Evolutionary conservation across 1,284 basidiomycete genomes (phyloP).

Genomic region (Ustilago tritici): DNA sequence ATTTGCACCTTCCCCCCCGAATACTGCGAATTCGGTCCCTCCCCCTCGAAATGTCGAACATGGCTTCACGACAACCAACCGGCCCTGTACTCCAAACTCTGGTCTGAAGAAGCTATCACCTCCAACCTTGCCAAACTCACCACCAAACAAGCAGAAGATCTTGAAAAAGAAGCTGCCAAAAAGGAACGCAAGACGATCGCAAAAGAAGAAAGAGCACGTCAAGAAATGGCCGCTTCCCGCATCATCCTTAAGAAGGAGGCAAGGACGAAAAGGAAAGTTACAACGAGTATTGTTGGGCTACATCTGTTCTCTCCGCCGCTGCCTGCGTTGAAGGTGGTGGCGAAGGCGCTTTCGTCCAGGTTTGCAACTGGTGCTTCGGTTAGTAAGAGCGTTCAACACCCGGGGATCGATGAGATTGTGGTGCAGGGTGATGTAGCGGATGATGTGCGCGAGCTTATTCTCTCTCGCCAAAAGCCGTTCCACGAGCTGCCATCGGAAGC

Average conservation of each 20-base stretch:
- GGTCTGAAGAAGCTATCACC: slow-evolving; percentile 64
- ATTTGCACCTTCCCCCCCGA: slow-evolving; percentile 68
- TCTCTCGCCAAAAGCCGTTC: slow-evolving; percentile 63
- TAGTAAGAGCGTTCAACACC: slow-evolving; percentile 64
- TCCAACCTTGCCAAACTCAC: slow-evolving; percentile 62
- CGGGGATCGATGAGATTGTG: slow-evolving; percentile 66
- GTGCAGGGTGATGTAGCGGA: slow-evolving; percentile 69
- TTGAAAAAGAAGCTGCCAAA: slow-evolving; percentile 65
- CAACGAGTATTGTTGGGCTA: slow-evolving; percentile 62
- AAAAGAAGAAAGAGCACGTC: slow-evolving; percentile 64
- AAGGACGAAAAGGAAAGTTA: slow-evolving; percentile 68
- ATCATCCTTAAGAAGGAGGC: slow-evolving; percentile 65
- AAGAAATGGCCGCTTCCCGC: slow-evolving; percentile 56
- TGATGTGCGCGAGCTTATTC: slow-evolving; percentile 60
- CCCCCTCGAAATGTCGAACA: slow-evolving; percentile 60
- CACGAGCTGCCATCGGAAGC: slow-evolving; percentile 61
- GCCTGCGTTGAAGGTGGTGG: slow-evolving; percentile 65
- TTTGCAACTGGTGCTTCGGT: slow-evolving; percentile 69
- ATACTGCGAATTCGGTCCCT: slow-evolving; percentile 67
- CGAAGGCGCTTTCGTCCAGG: slow-evolving; percentile 66
- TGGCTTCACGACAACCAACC: slow-evolving; percentile 62
- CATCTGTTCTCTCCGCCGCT: slow-evolving; percentile 67
- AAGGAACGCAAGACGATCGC: slow-evolving; percentile 68
- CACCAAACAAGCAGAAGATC: slow-evolving; percentile 66
- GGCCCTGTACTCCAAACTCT: slow-evolving; percentile 52